These are phyloP conservation scores for Huiozyma sinensis DNA, from an alignment of 805 yeast genomes.

Conservation along the genomic window DNA sequence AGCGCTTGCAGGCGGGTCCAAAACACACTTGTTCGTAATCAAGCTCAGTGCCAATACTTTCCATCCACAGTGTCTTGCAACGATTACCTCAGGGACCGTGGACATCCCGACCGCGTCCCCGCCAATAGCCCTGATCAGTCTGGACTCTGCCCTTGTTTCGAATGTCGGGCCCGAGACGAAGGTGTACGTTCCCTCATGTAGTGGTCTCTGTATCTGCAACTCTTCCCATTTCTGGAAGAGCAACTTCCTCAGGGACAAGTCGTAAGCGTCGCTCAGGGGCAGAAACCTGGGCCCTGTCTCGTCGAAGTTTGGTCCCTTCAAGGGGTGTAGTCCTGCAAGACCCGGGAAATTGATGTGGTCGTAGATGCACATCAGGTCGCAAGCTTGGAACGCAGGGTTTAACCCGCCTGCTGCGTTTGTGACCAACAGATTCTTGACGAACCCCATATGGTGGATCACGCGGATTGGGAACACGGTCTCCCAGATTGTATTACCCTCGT, in stretches of 20 bases:
- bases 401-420: constrained; percentile 98
- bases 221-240: constrained; percentile 45
- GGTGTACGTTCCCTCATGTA: constrained; percentile 81
- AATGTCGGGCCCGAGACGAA: constrained; percentile 91
- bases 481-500: constrained; percentile 80
- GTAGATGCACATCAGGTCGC: constrained; percentile 81
- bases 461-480: constrained; percentile 83
- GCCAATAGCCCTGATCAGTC: constrained; percentile 59
- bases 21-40: constrained; percentile 75
- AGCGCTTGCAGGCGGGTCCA: constrained; percentile 58
- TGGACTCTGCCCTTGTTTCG: constrained; percentile 87
- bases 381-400: constrained; percentile 55
- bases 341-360: constrained; percentile 93
- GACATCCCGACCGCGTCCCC: constrained; percentile 98
- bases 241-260: constrained; percentile 52
- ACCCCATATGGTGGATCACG: constrained; percentile 52
- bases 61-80: constrained; percentile 83
- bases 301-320: constrained; percentile 77
- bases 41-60: constrained; percentile 75
- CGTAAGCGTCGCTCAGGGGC: constrained; percentile 86
- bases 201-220: constrained; percentile 40
- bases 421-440: constrained; percentile 49
- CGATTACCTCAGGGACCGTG: constrained; percentile 91
- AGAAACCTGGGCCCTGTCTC: constrained; percentile 77
- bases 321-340: constrained; percentile 75